Percentiles rank a stretch among this genome's conserved stretches.
Conservation (phyloP, 2,329 filamentous ascomycete genomes). For the Huntiella decipiens region DNA sequence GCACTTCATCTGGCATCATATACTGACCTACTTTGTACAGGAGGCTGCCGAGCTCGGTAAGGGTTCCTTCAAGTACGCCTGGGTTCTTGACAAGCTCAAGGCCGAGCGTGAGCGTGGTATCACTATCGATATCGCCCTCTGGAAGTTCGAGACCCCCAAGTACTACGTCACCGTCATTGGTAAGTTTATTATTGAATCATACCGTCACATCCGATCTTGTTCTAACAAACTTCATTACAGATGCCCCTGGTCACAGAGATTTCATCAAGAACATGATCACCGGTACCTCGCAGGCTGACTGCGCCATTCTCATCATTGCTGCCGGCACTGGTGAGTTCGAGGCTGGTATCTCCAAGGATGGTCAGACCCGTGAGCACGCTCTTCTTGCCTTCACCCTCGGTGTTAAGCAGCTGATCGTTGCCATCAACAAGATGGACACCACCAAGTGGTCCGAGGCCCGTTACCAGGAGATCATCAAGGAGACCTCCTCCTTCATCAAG, state of each 20-base stretch:
- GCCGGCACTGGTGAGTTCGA: conserved; percentile 99
- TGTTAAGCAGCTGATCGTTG: conserved; percentile 99
- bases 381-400: conserved; percentile 98
- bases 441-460: conserved; percentile 93
- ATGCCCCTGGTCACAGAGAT: conserved; percentile 98
- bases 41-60: conserved; percentile 98
- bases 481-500: conserved; percentile 99
- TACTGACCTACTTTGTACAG: conserved; percentile 26
- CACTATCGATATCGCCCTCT: conserved; percentile 99
- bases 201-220: background rate
- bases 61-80: conserved; percentile 99
- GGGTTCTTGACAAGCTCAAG: conserved; percentile 99
- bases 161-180: conserved; percentile 97
- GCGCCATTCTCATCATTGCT: conserved; percentile 99
- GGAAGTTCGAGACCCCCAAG: conserved; percentile 99
- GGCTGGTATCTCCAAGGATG: conserved; percentile 99
- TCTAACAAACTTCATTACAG: conserved; percentile 23
- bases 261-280: conserved; percentile 99
- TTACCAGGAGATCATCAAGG: conserved; percentile 99
- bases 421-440: conserved; percentile 99
- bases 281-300: conserved; percentile 99
- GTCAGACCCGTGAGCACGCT: conserved; percentile 99
- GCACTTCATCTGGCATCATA: conserved; percentile 3
- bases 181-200: conserved; percentile 25
- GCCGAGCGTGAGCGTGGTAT: conserved; percentile 99